Percentiles rank a stretch among this genome's conserved stretches.
These are phyloP conservation scores for Pichia paraexigua DNA, from an alignment of 805 yeast genomes.

Conservation along the genomic window DNA sequence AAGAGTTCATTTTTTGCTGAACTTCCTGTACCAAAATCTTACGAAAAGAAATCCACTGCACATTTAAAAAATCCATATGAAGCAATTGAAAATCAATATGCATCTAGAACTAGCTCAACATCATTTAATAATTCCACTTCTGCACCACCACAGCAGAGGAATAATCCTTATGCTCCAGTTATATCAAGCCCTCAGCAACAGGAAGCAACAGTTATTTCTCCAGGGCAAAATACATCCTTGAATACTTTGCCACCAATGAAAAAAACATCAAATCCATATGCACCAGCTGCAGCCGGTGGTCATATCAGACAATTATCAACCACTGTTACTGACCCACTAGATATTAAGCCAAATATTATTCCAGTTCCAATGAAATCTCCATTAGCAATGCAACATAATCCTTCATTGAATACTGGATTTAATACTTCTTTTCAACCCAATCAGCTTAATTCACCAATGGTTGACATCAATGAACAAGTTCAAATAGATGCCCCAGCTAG, in stretches of 20 bases:
- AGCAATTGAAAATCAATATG: slow-evolving; percentile 5
- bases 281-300: slow-evolving; percentile 26
- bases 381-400: background rate
- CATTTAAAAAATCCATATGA: slow-evolving; percentile 23
- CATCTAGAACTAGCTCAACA: slow-evolving; percentile 8
- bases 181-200: background rate
- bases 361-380: slow-evolving; percentile 24
- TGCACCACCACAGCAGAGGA: slow-evolving; percentile 5
- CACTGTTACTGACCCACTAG: slow-evolving; percentile 13
- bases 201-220: slow-evolving; percentile 8
- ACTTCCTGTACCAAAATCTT: slow-evolving; percentile 32
- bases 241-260: background rate
- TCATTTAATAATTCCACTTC: background rate
- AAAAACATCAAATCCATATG: slow-evolving; percentile 24
- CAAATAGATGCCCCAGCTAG: background rate
- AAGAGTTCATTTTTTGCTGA: slow-evolving; percentile 42
- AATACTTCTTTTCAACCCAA: background rate
- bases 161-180: slow-evolving; percentile 27
- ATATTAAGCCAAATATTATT: slow-evolving; percentile 21
- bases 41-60: slow-evolving; percentile 1
- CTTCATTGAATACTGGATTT: background rate
- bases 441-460: background rate
- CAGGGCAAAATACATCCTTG: background rate
- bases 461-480: background rate
- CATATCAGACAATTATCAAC: slow-evolving; percentile 23